These are phyloP conservation scores for Gossypium schwendimanii DNA, from an alignment of 441 rosid species.

Conservation along the genomic window DNA sequence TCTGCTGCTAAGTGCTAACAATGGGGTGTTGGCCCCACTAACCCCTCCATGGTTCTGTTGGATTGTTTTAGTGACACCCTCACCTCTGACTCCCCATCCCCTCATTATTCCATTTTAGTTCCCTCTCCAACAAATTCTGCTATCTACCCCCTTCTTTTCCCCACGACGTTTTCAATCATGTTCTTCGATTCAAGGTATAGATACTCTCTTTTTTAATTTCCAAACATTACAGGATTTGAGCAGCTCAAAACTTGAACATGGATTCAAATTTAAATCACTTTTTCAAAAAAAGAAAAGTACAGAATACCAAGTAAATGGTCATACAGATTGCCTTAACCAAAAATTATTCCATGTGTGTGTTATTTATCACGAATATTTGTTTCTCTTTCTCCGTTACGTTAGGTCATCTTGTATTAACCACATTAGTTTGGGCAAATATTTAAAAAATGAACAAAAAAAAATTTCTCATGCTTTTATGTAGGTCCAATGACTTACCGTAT, in stretches of 20 bases:
- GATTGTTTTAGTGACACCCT: neutral
- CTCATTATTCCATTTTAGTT: neutral
- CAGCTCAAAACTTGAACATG: neutral
- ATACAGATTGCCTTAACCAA: neutral
- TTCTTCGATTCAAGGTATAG: neutral
- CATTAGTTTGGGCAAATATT: neutral
- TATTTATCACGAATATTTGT: neutral
- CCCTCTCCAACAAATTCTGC: neutral
- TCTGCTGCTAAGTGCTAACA: neutral
- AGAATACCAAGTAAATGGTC: neutral
- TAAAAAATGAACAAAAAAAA: neutral
- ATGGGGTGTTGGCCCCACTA: neutral
- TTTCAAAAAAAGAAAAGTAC: neutral
- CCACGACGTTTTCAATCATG: neutral
- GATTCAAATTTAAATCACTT: neutral
- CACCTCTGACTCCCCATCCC: neutral
- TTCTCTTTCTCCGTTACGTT: neutral
- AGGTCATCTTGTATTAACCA: neutral
- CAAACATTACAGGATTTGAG: neutral
- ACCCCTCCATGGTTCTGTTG: neutral
- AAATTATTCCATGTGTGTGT: neutral
- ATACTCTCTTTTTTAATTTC: neutral
- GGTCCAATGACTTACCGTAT: conserved; percentile 5
- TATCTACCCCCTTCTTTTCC: neutral
- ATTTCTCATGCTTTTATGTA: neutral